Evolutionary conservation across 495 filamentous ascomycete species (phyloP), one percentile per base, ranked within the genome.

Genomic region (Tuber brumale): DNA sequence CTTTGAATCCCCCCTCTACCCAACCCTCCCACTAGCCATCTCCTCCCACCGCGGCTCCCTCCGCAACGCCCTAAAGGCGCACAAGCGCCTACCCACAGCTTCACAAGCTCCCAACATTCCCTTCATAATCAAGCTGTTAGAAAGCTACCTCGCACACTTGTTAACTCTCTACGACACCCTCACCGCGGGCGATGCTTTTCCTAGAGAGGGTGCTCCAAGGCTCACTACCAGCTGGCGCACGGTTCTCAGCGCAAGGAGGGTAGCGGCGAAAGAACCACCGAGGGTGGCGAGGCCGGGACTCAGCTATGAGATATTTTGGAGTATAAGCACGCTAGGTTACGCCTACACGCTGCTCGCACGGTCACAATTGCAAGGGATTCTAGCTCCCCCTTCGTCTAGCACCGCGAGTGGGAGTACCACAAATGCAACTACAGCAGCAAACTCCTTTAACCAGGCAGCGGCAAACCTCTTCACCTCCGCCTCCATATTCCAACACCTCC

Each of bases 221-320:
- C 84, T 85, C 72, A 85, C 85, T 72, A 90, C 85, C 46, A 84
- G 81, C 7, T 98, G 95, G 95, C 90, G 93, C n/a, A 86, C 92
- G 6, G 93, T 91, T 0, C 84, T 99, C 41, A 85, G 85, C 14
- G 84, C 89, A 27, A 72, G 66, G 18, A 72, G 71, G 37, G 78
- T 80, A 70, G 74, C 76, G 42, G 51, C 72, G 2, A 76, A 70
- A 19, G 72, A 81, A 23, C 72, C 70, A 12, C 76, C 73, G n/a
- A 89, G 94, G 42, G 81, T 91, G 19, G 90, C 89, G 48, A 86
- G 94, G n/a, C 86, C 86, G 57, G 93, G 93, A 7, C 85, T 98
- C 46, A 91, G 95, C 81, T 92, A 92, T 83, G 95, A 99, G 81
- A 84, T 97, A 74, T 89, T 88, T 78, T 97, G 95, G 82, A 86